A percentile compares a stretch with the other conserved stretches of the same genome.
Evolutionary conservation across 257 asterid genomes (phyloP).

Genomic region (Vinca minor): DNA sequence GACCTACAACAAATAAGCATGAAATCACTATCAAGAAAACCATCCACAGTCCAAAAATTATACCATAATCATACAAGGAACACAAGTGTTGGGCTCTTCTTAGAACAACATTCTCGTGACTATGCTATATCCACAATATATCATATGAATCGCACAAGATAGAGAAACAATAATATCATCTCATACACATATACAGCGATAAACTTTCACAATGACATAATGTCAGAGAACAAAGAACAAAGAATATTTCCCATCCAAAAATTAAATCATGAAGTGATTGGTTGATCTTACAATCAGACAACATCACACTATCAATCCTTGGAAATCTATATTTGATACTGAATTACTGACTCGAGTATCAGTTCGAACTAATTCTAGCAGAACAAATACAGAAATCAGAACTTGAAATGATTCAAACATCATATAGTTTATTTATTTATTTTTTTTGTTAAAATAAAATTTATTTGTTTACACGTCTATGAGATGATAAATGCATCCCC

Average conservation of each 20-base stretch:
- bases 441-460: too few species aligned
- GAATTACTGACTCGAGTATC: not conserved
- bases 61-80: not conserved
- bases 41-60: conserved; percentile 9
- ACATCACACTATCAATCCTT: not conserved
- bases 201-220: too few species aligned
- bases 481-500: not conserved
- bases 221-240: too few species aligned
- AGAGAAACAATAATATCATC: not conserved
- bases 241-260: too few species aligned
- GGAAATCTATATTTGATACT: too few species aligned
- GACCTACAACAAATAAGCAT: conserved; percentile 40
- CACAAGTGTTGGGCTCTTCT: not conserved
- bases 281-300: too few species aligned
- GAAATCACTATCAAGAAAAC: not conserved
- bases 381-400: not conserved
- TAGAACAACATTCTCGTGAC: not conserved
- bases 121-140: not conserved
- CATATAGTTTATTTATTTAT: too few species aligned
- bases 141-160: not conserved
- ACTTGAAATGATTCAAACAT: too few species aligned
- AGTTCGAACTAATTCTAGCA: not conserved
- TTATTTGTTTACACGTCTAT: too few species aligned
- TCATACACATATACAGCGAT: not conserved
- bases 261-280: too few species aligned